These are phyloP conservation scores for Breviolum minutum DNA, from an alignment of 73 alveolate genomes.

Conservation along the genomic window DNA sequence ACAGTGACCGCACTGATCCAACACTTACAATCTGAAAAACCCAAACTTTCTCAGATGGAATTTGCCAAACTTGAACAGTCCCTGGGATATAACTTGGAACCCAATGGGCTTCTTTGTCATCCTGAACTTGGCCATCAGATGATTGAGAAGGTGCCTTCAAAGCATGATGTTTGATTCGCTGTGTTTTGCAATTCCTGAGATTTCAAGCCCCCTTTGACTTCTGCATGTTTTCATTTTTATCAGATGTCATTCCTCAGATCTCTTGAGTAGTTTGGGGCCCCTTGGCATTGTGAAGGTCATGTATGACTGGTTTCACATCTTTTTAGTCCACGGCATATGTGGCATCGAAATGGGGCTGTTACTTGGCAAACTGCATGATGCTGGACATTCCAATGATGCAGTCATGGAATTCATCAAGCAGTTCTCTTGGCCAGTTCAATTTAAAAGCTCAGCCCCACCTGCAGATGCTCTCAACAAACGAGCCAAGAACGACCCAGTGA, in stretches of 20 bases:
- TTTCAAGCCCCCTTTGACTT: too few relatives aligned
- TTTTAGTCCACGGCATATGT: not conserved
- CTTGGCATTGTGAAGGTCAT: not conserved
- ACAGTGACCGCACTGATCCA: not conserved
- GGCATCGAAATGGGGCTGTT: not conserved
- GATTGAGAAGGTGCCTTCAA: too few relatives aligned
- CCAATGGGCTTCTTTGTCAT: not conserved
- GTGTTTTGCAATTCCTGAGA: too few relatives aligned
- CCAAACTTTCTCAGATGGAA: not conserved
- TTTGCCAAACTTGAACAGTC: not conserved
- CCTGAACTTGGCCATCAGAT: not conserved
- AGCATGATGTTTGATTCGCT: too few relatives aligned
- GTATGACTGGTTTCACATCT: conserved; percentile 21
- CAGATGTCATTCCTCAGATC: too few relatives aligned
- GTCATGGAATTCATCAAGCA: not conserved
- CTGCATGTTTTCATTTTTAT: too few relatives aligned
- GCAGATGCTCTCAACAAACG: not conserved
- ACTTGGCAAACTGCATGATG: not conserved
- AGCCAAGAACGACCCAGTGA: not conserved
- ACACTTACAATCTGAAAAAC: not conserved
- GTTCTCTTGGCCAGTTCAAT: not conserved
- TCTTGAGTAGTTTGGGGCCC: too few relatives aligned
- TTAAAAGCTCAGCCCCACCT: not conserved
- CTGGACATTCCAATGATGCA: not conserved
- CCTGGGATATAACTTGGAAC: not conserved